Conservation (phyloP, 1,284 basidiomycete genomes). For the Papiliotrema terrestris region DNA sequence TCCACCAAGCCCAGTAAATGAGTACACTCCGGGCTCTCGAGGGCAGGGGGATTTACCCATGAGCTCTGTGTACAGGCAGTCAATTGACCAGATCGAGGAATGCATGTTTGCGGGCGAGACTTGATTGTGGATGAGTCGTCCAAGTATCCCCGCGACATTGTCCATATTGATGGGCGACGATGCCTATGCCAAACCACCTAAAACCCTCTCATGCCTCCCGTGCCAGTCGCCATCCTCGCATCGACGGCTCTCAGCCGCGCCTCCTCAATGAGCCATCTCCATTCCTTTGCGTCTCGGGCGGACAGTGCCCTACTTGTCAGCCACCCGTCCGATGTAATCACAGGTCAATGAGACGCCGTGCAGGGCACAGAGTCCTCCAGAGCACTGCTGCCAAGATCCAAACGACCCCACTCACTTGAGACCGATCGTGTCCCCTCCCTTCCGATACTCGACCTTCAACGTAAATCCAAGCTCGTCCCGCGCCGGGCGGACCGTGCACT, state of each 20-base stretch:
- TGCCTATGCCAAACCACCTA: no score
- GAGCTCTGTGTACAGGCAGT: no score
- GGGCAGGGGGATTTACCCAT: no score
- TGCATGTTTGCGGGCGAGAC: no score
- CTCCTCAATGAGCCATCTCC: constrained; percentile 1
- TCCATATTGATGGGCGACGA: no score
- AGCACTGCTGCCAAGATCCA: neutral
- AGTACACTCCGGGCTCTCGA: no score
- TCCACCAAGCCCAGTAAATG: no score
- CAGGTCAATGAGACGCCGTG: neutral
- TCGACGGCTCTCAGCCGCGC: neutral
- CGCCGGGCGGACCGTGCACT: constrained; percentile 51
- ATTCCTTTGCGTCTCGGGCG: constrained; percentile 1
- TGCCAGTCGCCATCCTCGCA: neutral
- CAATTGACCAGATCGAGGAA: no score
- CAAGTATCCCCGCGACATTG: no score
- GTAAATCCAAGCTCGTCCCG: constrained; percentile 60
- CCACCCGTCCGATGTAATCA: neutral
- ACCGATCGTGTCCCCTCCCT: constrained; percentile 67
- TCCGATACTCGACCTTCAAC: constrained; percentile 61
- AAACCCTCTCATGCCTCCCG: neutral
- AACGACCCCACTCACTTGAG: constrained; percentile 45
- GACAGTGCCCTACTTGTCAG: neutral
- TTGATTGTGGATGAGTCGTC: no score
- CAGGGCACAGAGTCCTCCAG: no score